These are phyloP conservation scores for Rauvolfia tetraphylla DNA, from an alignment of 257 asterid genomes.

Conservation along the genomic window DNA sequence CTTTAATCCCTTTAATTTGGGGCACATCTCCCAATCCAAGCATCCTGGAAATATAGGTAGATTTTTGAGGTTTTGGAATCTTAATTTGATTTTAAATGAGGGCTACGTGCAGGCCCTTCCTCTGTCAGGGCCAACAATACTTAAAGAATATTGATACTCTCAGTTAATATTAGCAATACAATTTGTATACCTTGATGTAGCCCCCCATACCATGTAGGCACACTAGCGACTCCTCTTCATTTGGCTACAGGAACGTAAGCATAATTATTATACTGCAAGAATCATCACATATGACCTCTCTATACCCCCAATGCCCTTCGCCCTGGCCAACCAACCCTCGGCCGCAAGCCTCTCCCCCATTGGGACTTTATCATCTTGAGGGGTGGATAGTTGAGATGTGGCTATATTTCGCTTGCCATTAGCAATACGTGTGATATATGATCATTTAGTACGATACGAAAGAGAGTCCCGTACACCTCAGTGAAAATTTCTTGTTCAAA, in stretches of 20 bases:
- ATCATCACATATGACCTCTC: not conserved
- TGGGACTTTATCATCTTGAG: no score
- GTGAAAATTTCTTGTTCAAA: no score
- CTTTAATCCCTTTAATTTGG: not conserved
- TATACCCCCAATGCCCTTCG: not conserved
- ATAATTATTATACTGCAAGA: not conserved
- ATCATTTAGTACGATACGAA: no score
- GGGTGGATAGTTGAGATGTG: no score
- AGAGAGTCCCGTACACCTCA: no score
- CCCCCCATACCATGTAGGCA: not conserved
- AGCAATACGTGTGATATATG: no score
- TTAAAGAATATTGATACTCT: not conserved
- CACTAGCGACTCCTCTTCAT: not conserved
- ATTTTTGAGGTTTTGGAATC: not conserved
- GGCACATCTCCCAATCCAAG: conserved; percentile 2
- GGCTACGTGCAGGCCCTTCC: not conserved
- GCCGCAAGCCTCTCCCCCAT: no score
- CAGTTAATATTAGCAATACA: not conserved
- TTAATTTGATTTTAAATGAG: not conserved
- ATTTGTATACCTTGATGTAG: not conserved
- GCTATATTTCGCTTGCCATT: no score
- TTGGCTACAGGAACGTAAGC: not conserved
- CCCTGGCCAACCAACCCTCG: no score
- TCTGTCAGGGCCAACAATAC: not conserved
- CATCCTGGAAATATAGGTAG: not conserved